Base-by-base conservation (phyloP, 306 rosid genomes). In the Quillaja saponaria region DNA sequence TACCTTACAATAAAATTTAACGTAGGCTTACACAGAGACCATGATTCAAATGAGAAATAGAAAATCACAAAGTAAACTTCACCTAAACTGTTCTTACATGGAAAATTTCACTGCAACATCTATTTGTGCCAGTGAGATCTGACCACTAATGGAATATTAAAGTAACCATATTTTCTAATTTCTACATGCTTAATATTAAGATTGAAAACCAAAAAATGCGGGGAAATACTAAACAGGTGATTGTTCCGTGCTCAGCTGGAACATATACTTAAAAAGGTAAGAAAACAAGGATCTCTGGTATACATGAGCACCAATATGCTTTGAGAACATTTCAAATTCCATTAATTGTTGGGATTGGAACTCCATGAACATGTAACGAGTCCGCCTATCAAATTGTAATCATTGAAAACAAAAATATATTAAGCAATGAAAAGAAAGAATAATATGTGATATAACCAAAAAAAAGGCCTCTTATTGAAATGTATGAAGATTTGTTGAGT, bases 251-350 rank as follows among this genome's bases (percentile, higher is more conserved):
- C 47, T 34, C 35, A 15, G 18, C 12, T 10, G 46, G 44, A 34
- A 47, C 12, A 34, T 8, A 48, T 6, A 25, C 31, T 25, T 2
- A 17, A 14, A 20, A 20, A 18, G 13, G n/a, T n/a, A n/a, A n/a
- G n/a, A n/a, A n/a, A n/a, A n/a, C n/a, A n/a, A n/a, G n/a, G n/a
- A n/a, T n/a, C n/a, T n/a, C n/a, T n/a, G n/a, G n/a, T n/a, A n/a
- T n/a, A n/a, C n/a, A n/a, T n/a, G 91, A 62, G 88, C 88, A 49
- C 87, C 87, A 76, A 91, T 78, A 65, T 85, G 85, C 62, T 81
- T n/a, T 74, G 16, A 91, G 91, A 83, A 91, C 95, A 44, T 91
- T 91, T 53, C 80, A 76, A 40, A 91, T 87, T 67, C 97, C 97
- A 54, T 71, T 80, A 6, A 76, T 64, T 21, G 87, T 91, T 7